These are phyloP conservation scores for Sanghuangporus sanghuang DNA, from an alignment of 1,284 basidiomycete genomes.

Conservation along the genomic window DNA sequence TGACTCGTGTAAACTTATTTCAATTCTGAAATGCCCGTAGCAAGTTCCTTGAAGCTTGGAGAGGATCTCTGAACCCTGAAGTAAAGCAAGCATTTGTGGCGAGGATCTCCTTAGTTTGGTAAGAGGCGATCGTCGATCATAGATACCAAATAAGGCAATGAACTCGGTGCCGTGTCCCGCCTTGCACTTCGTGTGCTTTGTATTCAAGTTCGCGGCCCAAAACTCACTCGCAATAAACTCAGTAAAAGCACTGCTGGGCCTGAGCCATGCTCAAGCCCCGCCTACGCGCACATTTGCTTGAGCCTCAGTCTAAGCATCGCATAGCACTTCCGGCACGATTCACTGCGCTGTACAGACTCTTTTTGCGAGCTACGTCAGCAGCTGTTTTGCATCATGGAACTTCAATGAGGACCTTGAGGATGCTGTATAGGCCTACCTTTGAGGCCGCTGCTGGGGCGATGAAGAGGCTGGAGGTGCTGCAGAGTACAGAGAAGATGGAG, in stretches of 20 bases:
- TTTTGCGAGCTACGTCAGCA: slow-evolving; percentile 53
- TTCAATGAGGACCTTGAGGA: slow-evolving; percentile 40
- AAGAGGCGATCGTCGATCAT: not conserved
- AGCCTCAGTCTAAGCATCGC: not conserved
- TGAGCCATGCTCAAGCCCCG: not conserved
- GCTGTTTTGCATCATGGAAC: slow-evolving; percentile 52
- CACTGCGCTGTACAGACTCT: slow-evolving; percentile 57
- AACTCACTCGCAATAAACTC: not conserved
- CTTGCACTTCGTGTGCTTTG: no score
- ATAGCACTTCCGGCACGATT: slow-evolving; percentile 43
- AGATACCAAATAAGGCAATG: no score
- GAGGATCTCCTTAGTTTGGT: not conserved
- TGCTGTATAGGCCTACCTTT: slow-evolving; percentile 53
- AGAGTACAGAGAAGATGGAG: slow-evolving; percentile 29
- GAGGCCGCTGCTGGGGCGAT: slow-evolving; percentile 44
- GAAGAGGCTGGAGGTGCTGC: slow-evolving; percentile 27
- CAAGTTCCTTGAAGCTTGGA: not conserved
- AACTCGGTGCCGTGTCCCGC: no score
- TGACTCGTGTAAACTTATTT: no score
- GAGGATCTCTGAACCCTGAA: not conserved
- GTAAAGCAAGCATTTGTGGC: not conserved
- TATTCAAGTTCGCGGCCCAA: no score
- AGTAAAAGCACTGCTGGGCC: not conserved
- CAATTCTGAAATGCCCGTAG: not conserved
- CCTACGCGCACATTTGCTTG: not conserved